Evolutionary conservation across 176 grass and related monocot genomes (phyloP).

Genomic region (Stipa capillata): DNA sequence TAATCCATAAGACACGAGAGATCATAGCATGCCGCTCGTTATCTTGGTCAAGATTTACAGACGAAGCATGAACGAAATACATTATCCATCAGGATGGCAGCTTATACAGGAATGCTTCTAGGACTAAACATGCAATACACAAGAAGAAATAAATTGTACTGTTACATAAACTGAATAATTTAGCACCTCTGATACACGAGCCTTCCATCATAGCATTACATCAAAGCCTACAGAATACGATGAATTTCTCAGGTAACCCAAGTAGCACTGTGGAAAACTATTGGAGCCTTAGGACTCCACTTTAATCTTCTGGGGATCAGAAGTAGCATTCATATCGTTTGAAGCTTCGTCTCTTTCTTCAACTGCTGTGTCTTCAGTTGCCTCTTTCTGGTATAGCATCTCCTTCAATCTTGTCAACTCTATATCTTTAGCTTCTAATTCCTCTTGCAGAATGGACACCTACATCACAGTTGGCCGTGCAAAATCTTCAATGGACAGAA

Average conservation of each 20-base stretch:
- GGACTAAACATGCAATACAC: background rate
- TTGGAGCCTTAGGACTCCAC: slow-evolving; percentile 9
- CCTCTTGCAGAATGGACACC: slow-evolving; percentile 83
- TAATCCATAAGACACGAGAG: background rate
- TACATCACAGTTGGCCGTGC: background rate
- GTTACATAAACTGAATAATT: background rate
- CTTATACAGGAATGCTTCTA: background rate
- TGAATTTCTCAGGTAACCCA: background rate
- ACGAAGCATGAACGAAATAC: background rate
- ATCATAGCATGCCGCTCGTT: background rate
- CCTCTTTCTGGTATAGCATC: slow-evolving; percentile 58
- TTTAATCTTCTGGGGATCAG: slow-evolving; percentile 24
- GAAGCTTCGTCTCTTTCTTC: slow-evolving; percentile 23
- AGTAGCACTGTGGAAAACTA: background rate
- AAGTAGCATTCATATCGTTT: slow-evolving; percentile 20
- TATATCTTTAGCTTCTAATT: slow-evolving; percentile 52
- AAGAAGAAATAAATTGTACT: background rate
- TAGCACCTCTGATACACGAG: background rate
- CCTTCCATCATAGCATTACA: background rate
- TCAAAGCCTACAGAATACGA: background rate
- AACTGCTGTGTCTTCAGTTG: slow-evolving; percentile 7
- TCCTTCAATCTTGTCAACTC: slow-evolving; percentile 65
- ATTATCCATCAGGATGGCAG: background rate
- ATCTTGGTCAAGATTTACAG: background rate
- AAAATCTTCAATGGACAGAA: background rate